Evolutionary conservation across 2,329 filamentous ascomycete species (phyloP), one percentile per base, ranked within the genome.

Genomic region (Torrubiella hemipterigena): DNA sequence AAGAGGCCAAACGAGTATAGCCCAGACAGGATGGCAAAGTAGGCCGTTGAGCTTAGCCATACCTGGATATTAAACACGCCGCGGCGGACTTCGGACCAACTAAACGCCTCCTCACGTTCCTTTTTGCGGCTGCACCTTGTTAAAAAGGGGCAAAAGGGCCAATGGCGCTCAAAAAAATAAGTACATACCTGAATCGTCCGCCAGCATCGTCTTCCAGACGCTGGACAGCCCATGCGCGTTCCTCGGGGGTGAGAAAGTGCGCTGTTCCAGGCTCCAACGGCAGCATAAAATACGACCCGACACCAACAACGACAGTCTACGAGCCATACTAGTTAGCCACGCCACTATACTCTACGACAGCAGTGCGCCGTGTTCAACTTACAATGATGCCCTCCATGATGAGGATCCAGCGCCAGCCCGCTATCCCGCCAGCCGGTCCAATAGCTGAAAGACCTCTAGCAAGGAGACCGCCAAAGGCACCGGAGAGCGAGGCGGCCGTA

Each of bases 1-100:
- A 80, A 80, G 3, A 81, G 61, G 21, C 72, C 70, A 38, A 78
- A 77, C 0, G 69, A 74, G 45, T 77, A 78, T 0, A 77, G 47
- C 0, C 71, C 70, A 4, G 67, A 65, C 5, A 66, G 45, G 14
- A 77, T 72, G 25, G 65, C 63, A 41, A 77, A 76, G 47, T 78
- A 78, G 0, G 75, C 69, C 0, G 57, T 57, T 2, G 73, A 73
- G 3, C 67, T 73, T 16, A 79, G 60, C 75, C 75, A 80, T 23
- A 75, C 64, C 38, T 76, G 72, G 15, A 68, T 38, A 35, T 69
- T 73, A 37, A 76, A 56, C 11, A 79, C 41, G 10, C 74, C 76
- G n/a, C 75, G 64, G 6, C 50, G 50, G 13, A 81, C 73, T 51
- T 80, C 74, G 3, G 65, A 64, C 74, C 74, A 78, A 14, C 52